Evolutionary conservation across 495 filamentous ascomycete species (phyloP).

Genomic region (Penicillium arizonense): DNA sequence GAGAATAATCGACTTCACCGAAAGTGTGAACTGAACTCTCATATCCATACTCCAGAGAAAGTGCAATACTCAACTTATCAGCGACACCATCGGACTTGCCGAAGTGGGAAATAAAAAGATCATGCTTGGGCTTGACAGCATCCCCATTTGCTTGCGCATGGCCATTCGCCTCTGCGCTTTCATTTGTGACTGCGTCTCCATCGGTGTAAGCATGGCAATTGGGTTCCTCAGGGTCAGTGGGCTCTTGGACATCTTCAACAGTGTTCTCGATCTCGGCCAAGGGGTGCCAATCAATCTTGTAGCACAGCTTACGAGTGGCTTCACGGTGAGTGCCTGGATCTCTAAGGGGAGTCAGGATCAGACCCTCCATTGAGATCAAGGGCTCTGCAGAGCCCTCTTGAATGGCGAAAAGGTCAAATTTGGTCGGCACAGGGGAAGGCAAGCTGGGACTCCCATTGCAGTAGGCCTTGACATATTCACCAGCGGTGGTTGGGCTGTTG

Average conservation of each 20-base stretch:
- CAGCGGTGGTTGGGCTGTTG: conserved; percentile 20
- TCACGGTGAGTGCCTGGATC: conserved; percentile 10
- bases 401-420: conserved; percentile 34
- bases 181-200: background rate
- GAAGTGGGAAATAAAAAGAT: conserved; percentile 16
- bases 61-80: conserved; percentile 8
- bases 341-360: conserved; percentile 35
- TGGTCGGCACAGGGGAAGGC: conserved; percentile 25
- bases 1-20: conserved; percentile 6
- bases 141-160: conserved; percentile 10
- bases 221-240: no score
- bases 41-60: conserved; percentile 6
- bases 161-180: background rate
- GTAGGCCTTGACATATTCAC: conserved; percentile 29
- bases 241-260: background rate
- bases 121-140: background rate
- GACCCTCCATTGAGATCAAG: conserved; percentile 29
- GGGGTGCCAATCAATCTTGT: conserved; percentile 33
- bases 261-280: conserved; percentile 9
- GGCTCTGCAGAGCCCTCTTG: conserved; percentile 17
- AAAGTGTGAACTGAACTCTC: conserved; percentile 8
- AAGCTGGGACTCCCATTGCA: conserved; percentile 29
- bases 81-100: conserved; percentile 13
- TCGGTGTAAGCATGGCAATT: background rate
- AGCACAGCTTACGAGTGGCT: conserved; percentile 28